phyloP scores from a whole-genome alignment of 768 basidiomycete species.

The Russula foetens region DNA sequence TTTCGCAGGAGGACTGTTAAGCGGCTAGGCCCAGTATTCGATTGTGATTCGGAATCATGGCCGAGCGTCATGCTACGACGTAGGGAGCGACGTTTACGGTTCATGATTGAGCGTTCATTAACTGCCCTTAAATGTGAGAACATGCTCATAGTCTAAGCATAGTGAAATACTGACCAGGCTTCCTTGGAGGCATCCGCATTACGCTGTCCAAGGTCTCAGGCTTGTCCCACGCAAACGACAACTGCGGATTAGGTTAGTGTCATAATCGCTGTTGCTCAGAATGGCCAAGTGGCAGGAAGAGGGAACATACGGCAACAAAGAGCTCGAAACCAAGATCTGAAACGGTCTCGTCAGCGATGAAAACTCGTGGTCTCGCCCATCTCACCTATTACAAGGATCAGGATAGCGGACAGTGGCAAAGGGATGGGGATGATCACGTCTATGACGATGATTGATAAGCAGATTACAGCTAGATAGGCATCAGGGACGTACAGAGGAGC shows the following conservation, averaged over 20 bases:
- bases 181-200: constrained; percentile 60
- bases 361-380: neutral
- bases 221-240: constrained; percentile 68
- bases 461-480: neutral
- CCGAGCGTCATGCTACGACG: constrained; percentile 46
- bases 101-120: constrained; percentile 44
- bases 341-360: neutral
- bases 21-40: constrained; percentile 35
- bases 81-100: constrained; percentile 49
- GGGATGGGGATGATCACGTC: constrained; percentile 64
- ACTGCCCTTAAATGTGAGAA: constrained; percentile 30
- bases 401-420: constrained; percentile 56
- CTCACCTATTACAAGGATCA: constrained; percentile 62
- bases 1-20: constrained; percentile 32
- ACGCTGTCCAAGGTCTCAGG: constrained; percentile 57
- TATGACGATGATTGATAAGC: constrained; percentile 21
- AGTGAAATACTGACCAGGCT: constrained; percentile 40
- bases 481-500: constrained; percentile 41
- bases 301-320: constrained; percentile 46
- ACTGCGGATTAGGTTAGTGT: constrained; percentile 26
- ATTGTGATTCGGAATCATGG: constrained; percentile 45
- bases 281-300: neutral
- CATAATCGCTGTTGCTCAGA: neutral
- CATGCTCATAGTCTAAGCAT: neutral
- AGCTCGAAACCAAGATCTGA: constrained; percentile 67